phyloP scores from a whole-genome alignment of 2,329 filamentous ascomycete species.

The Grosmannia penicillata region DNA sequence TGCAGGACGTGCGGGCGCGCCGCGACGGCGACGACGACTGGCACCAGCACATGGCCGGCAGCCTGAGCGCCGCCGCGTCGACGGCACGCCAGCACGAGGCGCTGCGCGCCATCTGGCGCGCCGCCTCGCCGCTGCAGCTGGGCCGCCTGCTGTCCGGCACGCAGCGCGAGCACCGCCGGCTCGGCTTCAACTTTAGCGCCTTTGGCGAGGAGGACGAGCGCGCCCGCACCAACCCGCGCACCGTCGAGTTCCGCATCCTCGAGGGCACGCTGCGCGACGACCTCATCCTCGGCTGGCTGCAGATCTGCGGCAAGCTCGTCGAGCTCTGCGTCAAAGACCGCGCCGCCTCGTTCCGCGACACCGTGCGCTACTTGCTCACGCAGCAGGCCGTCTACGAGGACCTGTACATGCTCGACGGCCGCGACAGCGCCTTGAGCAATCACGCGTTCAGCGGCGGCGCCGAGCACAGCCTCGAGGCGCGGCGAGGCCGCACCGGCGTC shows the following conservation, averaged over 20 bases:
- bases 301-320: conserved; percentile 18
- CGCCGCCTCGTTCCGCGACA: conserved; percentile 4
- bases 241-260: conserved; percentile 24
- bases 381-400: conserved; percentile 6
- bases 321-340: conserved; percentile 12
- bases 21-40: conserved; percentile 9
- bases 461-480: background rate
- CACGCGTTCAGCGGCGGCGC: no score
- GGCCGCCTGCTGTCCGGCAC: conserved; percentile 21
- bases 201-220: conserved; percentile 22
- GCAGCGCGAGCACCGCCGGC: conserved; percentile 17
- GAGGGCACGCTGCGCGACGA: conserved; percentile 18
- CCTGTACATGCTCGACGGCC: background rate
- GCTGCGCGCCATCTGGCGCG: conserved; percentile 17
- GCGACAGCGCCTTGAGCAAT: background rate
- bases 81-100: conserved; percentile 12
- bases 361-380: conserved; percentile 7
- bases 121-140: conserved; percentile 15
- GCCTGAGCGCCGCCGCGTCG: conserved; percentile 5
- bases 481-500: background rate
- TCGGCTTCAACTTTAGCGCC: conserved; percentile 26
- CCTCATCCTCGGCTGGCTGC: conserved; percentile 20
- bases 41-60: conserved; percentile 7
- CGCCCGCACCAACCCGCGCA: conserved; percentile 18
- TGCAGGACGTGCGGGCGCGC: background rate